Evolutionary conservation across 768 basidiomycete species (phyloP).

Genomic region (Amanita subjunquillea): DNA sequence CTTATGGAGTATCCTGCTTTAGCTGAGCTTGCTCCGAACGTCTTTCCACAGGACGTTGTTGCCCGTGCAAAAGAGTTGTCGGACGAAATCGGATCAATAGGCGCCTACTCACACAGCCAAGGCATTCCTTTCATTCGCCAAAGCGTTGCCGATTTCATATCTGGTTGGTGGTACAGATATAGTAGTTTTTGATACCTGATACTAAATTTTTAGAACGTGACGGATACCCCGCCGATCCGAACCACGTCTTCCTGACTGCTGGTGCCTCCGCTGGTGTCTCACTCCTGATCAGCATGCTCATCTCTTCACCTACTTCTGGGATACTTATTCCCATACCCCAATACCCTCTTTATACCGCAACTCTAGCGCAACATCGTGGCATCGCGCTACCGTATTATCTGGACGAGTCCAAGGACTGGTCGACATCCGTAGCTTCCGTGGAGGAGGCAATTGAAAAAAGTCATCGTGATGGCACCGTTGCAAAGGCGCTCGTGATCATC

Average conservation of each 20-base stretch:
- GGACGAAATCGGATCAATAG: constrained; percentile 81
- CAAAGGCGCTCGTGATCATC: constrained; percentile 91
- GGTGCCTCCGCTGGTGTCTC: constrained; percentile 96
- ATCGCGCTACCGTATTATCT: constrained; percentile 81
- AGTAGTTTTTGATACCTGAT: constrained; percentile 4
- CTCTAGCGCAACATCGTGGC: constrained; percentile 81
- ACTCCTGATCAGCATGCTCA: constrained; percentile 71
- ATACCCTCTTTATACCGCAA: constrained; percentile 95
- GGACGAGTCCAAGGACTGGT: constrained; percentile 75
- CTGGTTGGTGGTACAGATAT: constrained; percentile 37
- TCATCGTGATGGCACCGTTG: constrained; percentile 42
- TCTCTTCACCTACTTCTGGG: constrained; percentile 55
- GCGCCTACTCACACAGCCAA: constrained; percentile 94
- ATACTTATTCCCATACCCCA: constrained; percentile 96
- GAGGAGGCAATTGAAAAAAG: constrained; percentile 58
- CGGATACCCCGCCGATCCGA: constrained; percentile 73
- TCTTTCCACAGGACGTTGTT: constrained; percentile 81
- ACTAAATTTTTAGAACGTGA: constrained; percentile 58
- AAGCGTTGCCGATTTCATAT: constrained; percentile 83
- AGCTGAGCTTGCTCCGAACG: constrained; percentile 60
- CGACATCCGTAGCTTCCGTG: constrained; percentile 63
- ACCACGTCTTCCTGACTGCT: constrained; percentile 87
- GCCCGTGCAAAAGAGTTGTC: constrained; percentile 75
- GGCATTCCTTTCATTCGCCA: constrained; percentile 84
- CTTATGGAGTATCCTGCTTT: constrained; percentile 89